Evolutionary conservation across 495 filamentous ascomycete species (phyloP), one percentile per base, ranked within the genome.

Genomic region (Amniculicola lignicola): DNA sequence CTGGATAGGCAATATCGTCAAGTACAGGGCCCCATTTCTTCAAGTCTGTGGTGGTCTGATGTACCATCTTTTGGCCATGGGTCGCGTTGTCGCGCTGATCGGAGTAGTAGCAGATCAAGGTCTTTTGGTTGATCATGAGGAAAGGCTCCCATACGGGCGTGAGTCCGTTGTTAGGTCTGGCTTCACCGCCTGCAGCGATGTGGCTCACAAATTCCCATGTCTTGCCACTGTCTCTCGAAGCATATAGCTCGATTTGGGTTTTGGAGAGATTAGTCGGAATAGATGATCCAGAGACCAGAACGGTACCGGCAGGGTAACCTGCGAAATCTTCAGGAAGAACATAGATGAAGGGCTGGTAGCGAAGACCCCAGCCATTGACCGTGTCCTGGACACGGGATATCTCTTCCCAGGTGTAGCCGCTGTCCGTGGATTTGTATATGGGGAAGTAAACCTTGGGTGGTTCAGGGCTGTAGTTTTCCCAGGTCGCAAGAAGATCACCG

Each of bases 101-200:
- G 3, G 83, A 81, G 69, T 87, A 89, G 67, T 82, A 89, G 68
- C 70, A 71, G 19, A 87, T 74, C 18, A 88, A 67, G 51, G 81
- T 72, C 40, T 76, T 70, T 22, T 84, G 71, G 61, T 76, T 64
- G 19, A 65, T 57, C 70, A 87, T 58, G 16, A 88, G 65, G 63
- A 82, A 86, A 0, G 85, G 85, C 67, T 89, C 85, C 85, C 85
- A 88, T 4, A 88, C 77, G 2, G 84, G 82, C 0, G 82, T 84
- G 31, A 77, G 47, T 3, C 82, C 84, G 64, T 87, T 86, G 49
- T 76, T 71, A 0, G 86, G 82, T 18, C 70, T 60, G 0, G 83
- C 81, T 37, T 72, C 72, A 12, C 84, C 86, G 11, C 84, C 86
- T n/a, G 72, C 64, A 1, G 83, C 84, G 40, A 87, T 78, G 59